Conservation (phyloP, 495 filamentous ascomycete genomes). For the Penicillium steckii region DNA sequence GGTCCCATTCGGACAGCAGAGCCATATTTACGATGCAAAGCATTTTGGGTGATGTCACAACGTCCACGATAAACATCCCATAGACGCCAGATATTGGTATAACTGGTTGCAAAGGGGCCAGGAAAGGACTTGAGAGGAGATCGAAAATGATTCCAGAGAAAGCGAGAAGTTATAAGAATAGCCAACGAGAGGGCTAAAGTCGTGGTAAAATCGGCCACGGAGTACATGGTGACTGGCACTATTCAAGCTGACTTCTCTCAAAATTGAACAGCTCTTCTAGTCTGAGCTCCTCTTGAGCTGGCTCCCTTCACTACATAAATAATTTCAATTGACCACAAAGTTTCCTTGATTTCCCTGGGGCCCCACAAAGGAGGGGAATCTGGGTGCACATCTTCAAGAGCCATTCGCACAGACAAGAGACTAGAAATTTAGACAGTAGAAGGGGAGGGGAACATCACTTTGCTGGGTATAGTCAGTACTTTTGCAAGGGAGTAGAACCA, state of each 20-base stretch:
- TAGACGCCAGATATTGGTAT: conserved; percentile 32
- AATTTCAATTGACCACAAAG: background rate
- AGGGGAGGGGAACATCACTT: background rate
- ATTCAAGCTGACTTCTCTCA: too few relatives aligned
- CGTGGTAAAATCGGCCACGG: conserved; percentile 2
- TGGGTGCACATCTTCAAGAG: background rate
- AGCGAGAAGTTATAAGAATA: conserved; percentile 16
- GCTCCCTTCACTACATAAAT: background rate
- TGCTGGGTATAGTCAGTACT: background rate
- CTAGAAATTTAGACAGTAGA: background rate
- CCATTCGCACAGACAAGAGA: background rate
- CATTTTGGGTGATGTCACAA: conserved; percentile 24
- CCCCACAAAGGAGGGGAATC: background rate
- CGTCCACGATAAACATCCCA: conserved; percentile 24
- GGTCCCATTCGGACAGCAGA: conserved; percentile 36
- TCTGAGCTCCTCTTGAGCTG: background rate
- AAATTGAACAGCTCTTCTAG: too few relatives aligned
- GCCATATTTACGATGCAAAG: conserved; percentile 35
- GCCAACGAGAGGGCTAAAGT: conserved; percentile 8
- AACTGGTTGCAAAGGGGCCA: conserved; percentile 20
- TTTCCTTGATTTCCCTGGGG: background rate
- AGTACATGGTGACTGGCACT: conserved; percentile 1
- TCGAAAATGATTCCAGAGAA: conserved; percentile 22
- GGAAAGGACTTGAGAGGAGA: conserved; percentile 28
- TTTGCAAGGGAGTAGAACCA: background rate